A percentile compares a stretch with the other conserved stretches of the same genome.
phyloP scores from a whole-genome alignment of 148 eudicot species.

The Euryodendron excelsum region DNA sequence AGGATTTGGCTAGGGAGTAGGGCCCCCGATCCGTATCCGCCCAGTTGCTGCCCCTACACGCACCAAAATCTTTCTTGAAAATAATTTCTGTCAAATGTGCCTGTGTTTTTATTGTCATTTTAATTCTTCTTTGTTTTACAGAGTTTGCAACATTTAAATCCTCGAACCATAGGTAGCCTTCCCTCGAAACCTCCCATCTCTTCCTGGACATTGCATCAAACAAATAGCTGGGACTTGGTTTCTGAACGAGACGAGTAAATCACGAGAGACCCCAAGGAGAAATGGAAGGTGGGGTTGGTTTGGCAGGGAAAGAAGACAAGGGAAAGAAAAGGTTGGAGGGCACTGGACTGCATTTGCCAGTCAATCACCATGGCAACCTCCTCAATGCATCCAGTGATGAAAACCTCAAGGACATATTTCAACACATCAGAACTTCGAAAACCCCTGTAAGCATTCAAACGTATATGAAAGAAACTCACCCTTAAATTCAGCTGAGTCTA shows the following conservation, averaged over 20 bases:
- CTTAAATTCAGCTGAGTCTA: not conserved
- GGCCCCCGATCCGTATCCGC: no score
- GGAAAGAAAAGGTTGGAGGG: slow-evolving; percentile 21
- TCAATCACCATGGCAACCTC: slow-evolving; percentile 34
- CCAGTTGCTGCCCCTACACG: no score
- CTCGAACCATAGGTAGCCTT: no score
- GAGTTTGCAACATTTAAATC: no score
- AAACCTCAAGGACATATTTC: slow-evolving; percentile 47
- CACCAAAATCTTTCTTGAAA: no score
- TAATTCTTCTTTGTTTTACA: no score
- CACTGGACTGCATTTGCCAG: slow-evolving; percentile 13
- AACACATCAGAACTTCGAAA: slow-evolving; percentile 62
- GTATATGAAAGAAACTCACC: not conserved
- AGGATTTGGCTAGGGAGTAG: no score
- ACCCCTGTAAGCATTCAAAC: slow-evolving; percentile 43
- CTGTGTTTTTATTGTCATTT: no score
- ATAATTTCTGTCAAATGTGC: no score
- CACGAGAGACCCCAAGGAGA: not conserved
- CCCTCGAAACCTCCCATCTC: no score
- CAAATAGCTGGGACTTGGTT: not conserved
- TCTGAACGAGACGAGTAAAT: not conserved
- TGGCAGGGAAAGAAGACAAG: slow-evolving; percentile 13
- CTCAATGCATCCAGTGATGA: slow-evolving; percentile 53
- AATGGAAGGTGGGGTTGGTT: slow-evolving; percentile 23
- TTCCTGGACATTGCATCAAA: no score